Evolutionary conservation across 2,329 filamentous ascomycete genomes (phyloP), one percentile per base, ranked within the genome.

Genomic region (Alternaria brassicicola): DNA sequence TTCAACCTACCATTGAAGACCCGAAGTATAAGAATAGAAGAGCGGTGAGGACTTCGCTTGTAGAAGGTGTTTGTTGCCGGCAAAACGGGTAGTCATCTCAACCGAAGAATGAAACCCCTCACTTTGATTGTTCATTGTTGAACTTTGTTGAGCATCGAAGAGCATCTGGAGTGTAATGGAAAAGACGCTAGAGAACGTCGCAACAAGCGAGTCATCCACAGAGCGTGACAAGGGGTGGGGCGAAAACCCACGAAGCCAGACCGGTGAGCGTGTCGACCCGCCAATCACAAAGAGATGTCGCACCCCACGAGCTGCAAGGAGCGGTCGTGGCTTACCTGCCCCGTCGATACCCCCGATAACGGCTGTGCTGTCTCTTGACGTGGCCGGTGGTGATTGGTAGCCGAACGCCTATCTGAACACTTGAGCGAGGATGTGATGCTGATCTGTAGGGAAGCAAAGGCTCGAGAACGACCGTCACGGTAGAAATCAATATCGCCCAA

Each of bases 351-450:
- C 72, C 72, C 73, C 74, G 73, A 77, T 76, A 76, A 76, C 72
- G 74, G 73, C 73, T 72, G 64, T 65, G 60, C 62, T 69, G 64
- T 68, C 63, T 66, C 61, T 65, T 64, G 73, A 77, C 74, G 74
- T 77, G 74, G 71, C 74, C 69, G 26, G 62, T 64, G 49, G 21
- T 76, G 71, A 77, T 77, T 77, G 74, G 74, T 52, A 63, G 66
- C 39, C 28, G 38, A 35, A 51, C 64, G 65, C 49, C 62, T 65
- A 66, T 70, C 69, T 72, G 66, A 68, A 70, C 66, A 64, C 69
- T 71, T 63, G 59, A 63, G 60, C 59, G 62, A 59, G 62, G 55
- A 58, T 62, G 61, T 49, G 57, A 52, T 62, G 58, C 55, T 61
- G 60, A 61, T 64, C 61, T 26, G 43, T 55, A 45, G 51, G 48